phyloP scores from a whole-genome alignment of 192 early-diverging fungal genomes.

The Chytriomyces sp. region DNA sequence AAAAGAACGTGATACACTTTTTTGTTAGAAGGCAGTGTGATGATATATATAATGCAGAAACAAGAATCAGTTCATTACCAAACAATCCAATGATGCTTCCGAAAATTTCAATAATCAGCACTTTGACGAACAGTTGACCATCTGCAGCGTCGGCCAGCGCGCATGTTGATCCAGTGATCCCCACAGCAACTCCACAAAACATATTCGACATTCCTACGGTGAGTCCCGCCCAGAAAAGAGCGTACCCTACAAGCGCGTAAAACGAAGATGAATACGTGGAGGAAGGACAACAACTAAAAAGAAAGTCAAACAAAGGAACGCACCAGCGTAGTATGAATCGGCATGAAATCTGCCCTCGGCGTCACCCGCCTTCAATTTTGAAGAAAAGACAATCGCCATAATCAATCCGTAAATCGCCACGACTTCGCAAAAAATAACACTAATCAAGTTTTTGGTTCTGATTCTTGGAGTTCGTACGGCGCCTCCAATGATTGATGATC shows the following conservation, averaged over 20 bases:
- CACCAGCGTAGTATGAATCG: constrained; percentile 82
- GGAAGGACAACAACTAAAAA: constrained; percentile 6
- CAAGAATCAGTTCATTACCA: constrained; percentile 52
- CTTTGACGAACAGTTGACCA: constrained; percentile 93
- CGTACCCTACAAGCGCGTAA: constrained; percentile 63
- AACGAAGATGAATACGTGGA: neutral
- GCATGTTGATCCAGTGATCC: constrained; percentile 89
- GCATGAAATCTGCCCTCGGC: constrained; percentile 35
- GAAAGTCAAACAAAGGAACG: neutral
- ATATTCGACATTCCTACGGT: constrained; percentile 95
- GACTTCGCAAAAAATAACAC: constrained; percentile 99
- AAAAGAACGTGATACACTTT: neutral
- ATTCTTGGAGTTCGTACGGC: constrained; percentile 91
- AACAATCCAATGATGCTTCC: constrained; percentile 95
- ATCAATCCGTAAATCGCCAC: constrained; percentile 99
- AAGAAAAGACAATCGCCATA: constrained; percentile 95
- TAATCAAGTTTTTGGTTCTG: constrained; percentile 88
- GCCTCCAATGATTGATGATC: constrained; percentile 86
- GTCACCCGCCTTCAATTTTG: constrained; percentile 71
- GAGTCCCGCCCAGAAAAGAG: constrained; percentile 94
- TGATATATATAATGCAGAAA: neutral
- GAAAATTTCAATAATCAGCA: constrained; percentile 97
- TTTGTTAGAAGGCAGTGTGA: neutral
- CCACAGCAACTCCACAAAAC: constrained; percentile 91
- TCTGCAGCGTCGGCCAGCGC: constrained; percentile 97